phyloP scores from a whole-genome alignment of 2,329 filamentous ascomycete species.

The Xylariaceae sp. region DNA sequence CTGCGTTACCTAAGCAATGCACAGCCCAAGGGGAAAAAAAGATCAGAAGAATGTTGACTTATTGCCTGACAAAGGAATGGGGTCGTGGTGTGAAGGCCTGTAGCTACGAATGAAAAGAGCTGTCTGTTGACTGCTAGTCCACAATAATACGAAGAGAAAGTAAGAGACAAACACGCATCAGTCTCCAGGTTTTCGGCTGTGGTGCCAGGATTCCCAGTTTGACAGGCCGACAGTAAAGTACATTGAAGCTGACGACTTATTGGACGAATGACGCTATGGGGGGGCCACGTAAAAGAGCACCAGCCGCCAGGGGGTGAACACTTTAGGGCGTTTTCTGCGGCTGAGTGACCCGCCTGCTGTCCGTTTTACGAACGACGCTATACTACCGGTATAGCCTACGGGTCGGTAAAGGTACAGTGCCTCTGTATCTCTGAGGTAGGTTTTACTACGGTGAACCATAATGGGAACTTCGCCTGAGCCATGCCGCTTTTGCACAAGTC shows the following conservation, averaged over 20 bases:
- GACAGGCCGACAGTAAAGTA: conserved; percentile 14
- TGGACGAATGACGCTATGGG: conserved; percentile 23
- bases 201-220: conserved; percentile 15
- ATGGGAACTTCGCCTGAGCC: no score
- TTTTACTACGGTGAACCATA: no score
- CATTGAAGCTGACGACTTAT: conserved; percentile 21
- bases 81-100: conserved; percentile 3
- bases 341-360: no score
- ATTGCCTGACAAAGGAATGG: conserved; percentile 18
- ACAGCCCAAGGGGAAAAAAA: not conserved
- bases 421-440: no score
- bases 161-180: conserved; percentile 9
- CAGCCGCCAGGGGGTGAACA: conserved; percentile 5
- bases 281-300: conserved; percentile 15
- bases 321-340: conserved; percentile 17
- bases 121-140: conserved; percentile 2
- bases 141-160: conserved; percentile 8
- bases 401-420: no score
- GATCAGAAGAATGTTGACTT: not conserved
- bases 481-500: no score
- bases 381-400: no score
- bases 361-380: no score
- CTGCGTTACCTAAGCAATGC: conserved; percentile 7
- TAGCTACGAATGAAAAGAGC: not conserved
- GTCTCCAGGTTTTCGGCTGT: conserved; percentile 19